These are phyloP conservation scores for Eucalyptus sp. DNA, from an alignment of 345 rosid genomes.

Conservation along the genomic window DNA sequence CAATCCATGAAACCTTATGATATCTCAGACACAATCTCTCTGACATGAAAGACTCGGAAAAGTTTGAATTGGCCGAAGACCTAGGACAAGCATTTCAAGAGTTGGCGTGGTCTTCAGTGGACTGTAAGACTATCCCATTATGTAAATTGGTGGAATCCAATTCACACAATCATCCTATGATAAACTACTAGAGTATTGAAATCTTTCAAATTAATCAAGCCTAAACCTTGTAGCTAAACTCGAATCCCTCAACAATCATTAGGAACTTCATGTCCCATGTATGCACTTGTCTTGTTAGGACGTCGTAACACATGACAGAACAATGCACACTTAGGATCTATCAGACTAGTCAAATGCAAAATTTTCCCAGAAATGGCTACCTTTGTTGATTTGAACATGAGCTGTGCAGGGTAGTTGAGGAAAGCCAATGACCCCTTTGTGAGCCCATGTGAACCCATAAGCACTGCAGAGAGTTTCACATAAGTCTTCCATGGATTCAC, in stretches of 20 bases:
- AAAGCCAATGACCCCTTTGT: conserved; percentile 96
- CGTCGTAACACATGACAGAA: neutral
- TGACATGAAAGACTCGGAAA: neutral
- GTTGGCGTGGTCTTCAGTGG: neutral
- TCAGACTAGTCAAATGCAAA: neutral
- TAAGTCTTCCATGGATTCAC: conserved; percentile 97
- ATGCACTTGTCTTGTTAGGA: neutral
- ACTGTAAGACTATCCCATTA: neutral
- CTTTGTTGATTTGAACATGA: conserved; percentile 98
- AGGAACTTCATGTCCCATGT: neutral
- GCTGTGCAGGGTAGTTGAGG: conserved; percentile 90
- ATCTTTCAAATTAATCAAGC: neutral
- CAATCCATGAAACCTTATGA: neutral
- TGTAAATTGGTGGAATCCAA: neutral
- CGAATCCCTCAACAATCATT: neutral
- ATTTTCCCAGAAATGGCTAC: conserved; percentile 8
- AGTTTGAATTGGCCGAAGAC: neutral
- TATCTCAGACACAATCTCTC: neutral
- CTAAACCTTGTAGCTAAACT: neutral
- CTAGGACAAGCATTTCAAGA: neutral
- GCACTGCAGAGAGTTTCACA: conserved; percentile 88
- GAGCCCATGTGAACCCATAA: conserved; percentile 94
- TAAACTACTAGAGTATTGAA: neutral
- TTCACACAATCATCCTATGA: neutral
- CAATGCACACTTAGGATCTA: neutral